A percentile compares a stretch with the other conserved stretches of the same genome.
Evolutionary conservation across 2,329 filamentous ascomycete species (phyloP).

Genomic region (Stachybotrys echinatus): DNA sequence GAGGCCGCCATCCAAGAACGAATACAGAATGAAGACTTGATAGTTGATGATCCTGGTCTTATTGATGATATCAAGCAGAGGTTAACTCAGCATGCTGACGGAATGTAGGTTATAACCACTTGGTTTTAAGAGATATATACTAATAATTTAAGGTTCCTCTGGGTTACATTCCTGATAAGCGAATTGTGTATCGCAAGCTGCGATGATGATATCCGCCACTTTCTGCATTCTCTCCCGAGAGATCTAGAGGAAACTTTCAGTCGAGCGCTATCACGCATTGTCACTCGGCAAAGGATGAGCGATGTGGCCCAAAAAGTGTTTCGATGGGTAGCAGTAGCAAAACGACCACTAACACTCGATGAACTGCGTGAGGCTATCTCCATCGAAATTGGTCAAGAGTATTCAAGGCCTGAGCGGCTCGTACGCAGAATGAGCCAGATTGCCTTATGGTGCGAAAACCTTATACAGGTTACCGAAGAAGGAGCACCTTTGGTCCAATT

Average conservation of each 20-base stretch:
- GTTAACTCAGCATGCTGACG: slow-evolving; percentile 21
- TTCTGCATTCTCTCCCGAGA: slow-evolving; percentile 6
- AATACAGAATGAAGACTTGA: slow-evolving; percentile 7
- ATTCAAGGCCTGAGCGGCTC: slow-evolving; percentile 14
- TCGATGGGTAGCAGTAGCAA: slow-evolving; percentile 23
- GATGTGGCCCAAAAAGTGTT: slow-evolving; percentile 4
- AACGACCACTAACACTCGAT: slow-evolving; percentile 23
- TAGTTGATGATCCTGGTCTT: slow-evolving; percentile 10
- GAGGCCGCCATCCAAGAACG: slow-evolving; percentile 5
- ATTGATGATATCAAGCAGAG: slow-evolving; percentile 17
- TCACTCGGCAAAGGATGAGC: neutral
- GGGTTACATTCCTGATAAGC: slow-evolving; percentile 28
- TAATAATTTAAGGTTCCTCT: slow-evolving; percentile 28
- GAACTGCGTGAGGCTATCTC: slow-evolving; percentile 30
- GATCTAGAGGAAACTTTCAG: slow-evolving; percentile 9
- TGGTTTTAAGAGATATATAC: neutral
- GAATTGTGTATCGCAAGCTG: slow-evolving; percentile 25
- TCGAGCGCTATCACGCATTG: slow-evolving; percentile 8
- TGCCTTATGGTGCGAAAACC: slow-evolving; percentile 24
- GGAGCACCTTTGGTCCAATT: slow-evolving; percentile 23
- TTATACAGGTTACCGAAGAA: slow-evolving; percentile 23
- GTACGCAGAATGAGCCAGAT: slow-evolving; percentile 21
- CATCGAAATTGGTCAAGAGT: slow-evolving; percentile 21
- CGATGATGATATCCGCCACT: slow-evolving; percentile 11
- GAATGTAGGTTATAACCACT: slow-evolving; percentile 22